phyloP scores from a whole-genome alignment of 257 asterid genomes.

The Hygrophila difformis region DNA sequence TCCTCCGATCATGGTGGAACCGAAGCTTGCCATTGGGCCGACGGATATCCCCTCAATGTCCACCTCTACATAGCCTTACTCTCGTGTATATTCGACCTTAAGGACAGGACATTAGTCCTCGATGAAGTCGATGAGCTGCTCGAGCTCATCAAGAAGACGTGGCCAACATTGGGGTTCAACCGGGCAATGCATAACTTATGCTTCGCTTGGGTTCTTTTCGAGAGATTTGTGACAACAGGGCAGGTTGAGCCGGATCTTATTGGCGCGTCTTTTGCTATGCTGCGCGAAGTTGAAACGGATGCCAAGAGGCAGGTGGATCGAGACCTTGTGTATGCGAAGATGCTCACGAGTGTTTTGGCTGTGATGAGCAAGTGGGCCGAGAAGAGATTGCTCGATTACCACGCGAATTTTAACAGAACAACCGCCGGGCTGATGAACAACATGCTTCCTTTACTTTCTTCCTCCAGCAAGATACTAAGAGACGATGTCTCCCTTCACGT shows the following conservation, averaged over 20 bases:
- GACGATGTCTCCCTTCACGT: conserved; percentile 66
- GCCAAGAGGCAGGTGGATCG: conserved; percentile 74
- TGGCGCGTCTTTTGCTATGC: conserved; percentile 55
- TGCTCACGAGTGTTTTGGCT: conserved; percentile 50
- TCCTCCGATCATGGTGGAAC: conserved; percentile 38
- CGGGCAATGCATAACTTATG: conserved; percentile 66
- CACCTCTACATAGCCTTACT: conserved; percentile 54
- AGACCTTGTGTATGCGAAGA: conserved; percentile 54
- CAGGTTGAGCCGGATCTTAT: conserved; percentile 70
- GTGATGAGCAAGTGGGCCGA: conserved; percentile 68
- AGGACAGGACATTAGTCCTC: conserved; percentile 60
- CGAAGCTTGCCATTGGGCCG: conserved; percentile 91
- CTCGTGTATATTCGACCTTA: conserved; percentile 43
- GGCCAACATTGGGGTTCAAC: conserved; percentile 61
- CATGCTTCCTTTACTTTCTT: conserved; percentile 55
- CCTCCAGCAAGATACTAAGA: conserved; percentile 59
- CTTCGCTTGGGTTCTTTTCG: conserved; percentile 80
- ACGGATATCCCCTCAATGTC: conserved; percentile 73
- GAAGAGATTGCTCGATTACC: conserved; percentile 67
- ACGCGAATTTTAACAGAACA: conserved; percentile 33
- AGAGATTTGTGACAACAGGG: conserved; percentile 67
- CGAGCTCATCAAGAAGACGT: conserved; percentile 89
- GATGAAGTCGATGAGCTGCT: conserved; percentile 87
- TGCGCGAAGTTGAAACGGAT: conserved; percentile 70
- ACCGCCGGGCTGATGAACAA: conserved; percentile 49